Percentiles rank a stretch among this genome's conserved stretches.
These are phyloP conservation scores for Onygena corvina DNA, from an alignment of 2,329 filamentous ascomycete genomes.

Conservation along the genomic window DNA sequence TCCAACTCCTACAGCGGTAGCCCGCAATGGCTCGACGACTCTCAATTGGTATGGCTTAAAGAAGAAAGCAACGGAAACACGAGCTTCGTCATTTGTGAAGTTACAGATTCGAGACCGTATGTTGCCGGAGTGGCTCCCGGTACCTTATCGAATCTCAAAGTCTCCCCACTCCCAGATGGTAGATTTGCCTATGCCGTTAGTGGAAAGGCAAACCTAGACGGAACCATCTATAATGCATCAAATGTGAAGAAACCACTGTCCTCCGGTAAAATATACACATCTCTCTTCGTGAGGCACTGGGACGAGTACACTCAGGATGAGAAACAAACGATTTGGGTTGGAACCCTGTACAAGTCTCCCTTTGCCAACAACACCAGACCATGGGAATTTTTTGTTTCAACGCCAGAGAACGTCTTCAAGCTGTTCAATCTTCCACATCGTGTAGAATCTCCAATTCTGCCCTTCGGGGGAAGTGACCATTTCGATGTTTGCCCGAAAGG, in stretches of 20 bases:
- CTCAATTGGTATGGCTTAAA: conserved; percentile 38
- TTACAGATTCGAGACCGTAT: conserved; percentile 27
- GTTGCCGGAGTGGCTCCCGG: conserved; percentile 30
- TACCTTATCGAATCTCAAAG: conserved; percentile 36
- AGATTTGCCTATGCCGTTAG: conserved; percentile 37
- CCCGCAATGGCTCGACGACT: conserved; percentile 37
- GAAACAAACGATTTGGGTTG: conserved; percentile 40
- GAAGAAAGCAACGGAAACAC: conserved; percentile 36
- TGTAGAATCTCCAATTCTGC: conserved; percentile 36
- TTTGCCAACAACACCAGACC: conserved; percentile 16
- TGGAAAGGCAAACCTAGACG: conserved; percentile 38
- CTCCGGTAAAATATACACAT: conserved; percentile 40
- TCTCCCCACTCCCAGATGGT: conserved; percentile 31
- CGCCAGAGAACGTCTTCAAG: conserved; percentile 27
- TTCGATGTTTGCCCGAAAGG: conserved; percentile 37
- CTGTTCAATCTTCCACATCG: conserved; percentile 30
- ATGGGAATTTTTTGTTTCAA: conserved; percentile 28
- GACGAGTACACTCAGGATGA: conserved; percentile 40
- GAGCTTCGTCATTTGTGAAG: conserved; percentile 34
- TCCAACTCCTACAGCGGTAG: conserved; percentile 35
- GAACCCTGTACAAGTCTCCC: conserved; percentile 33
- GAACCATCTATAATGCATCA: conserved; percentile 40
- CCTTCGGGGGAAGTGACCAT: conserved; percentile 37
- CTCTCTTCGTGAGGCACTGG: conserved; percentile 44
- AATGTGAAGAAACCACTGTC: conserved; percentile 36